Conservation (phyloP, 768 basidiomycete species). For the Agaricus sinodeliciosus region DNA sequence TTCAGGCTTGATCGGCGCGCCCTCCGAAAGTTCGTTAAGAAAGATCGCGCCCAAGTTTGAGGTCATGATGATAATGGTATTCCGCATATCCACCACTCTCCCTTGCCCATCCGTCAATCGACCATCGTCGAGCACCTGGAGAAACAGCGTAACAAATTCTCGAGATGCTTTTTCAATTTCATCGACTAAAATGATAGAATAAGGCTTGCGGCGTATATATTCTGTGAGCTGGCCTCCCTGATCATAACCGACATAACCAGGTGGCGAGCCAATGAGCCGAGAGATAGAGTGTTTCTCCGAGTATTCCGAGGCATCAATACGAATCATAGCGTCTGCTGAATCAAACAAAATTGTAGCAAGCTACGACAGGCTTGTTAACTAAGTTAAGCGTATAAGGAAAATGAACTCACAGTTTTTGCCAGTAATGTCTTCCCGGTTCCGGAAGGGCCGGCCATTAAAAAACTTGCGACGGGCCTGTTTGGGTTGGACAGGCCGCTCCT, state of each 20-base stretch:
- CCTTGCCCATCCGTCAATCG: slow-evolving; percentile 91
- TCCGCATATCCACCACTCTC: slow-evolving; percentile 81
- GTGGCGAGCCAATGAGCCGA: slow-evolving; percentile 53
- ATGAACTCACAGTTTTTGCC: slow-evolving; percentile 72
- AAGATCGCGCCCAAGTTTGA: slow-evolving; percentile 82
- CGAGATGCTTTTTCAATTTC: slow-evolving; percentile 90
- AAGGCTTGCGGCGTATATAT: slow-evolving; percentile 88
- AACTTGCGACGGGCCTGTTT: slow-evolving; percentile 84
- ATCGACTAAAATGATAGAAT: slow-evolving; percentile 79
- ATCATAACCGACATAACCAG: slow-evolving; percentile 91
- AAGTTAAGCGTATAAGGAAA: not conserved
- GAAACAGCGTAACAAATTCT: slow-evolving; percentile 44
- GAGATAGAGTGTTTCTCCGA: slow-evolving; percentile 64
- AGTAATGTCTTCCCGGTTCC: slow-evolving; percentile 90
- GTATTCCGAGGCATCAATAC: slow-evolving; percentile 91
- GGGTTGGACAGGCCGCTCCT: slow-evolving; percentile 91
- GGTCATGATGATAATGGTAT: slow-evolving; percentile 93
- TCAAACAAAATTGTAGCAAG: slow-evolving; percentile 88
- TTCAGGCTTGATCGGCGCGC: slow-evolving; percentile 47
- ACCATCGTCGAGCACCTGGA: slow-evolving; percentile 89
- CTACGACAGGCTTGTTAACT: slow-evolving; percentile 26
- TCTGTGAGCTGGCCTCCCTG: slow-evolving; percentile 88
- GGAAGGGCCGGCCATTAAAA: slow-evolving; percentile 88
- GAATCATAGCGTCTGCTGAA: slow-evolving; percentile 86
- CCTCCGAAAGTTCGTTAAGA: slow-evolving; percentile 70